Evolutionary conservation across 2,329 filamentous ascomycete genomes (phyloP).

Genomic region (Pseudocercospora vitis): DNA sequence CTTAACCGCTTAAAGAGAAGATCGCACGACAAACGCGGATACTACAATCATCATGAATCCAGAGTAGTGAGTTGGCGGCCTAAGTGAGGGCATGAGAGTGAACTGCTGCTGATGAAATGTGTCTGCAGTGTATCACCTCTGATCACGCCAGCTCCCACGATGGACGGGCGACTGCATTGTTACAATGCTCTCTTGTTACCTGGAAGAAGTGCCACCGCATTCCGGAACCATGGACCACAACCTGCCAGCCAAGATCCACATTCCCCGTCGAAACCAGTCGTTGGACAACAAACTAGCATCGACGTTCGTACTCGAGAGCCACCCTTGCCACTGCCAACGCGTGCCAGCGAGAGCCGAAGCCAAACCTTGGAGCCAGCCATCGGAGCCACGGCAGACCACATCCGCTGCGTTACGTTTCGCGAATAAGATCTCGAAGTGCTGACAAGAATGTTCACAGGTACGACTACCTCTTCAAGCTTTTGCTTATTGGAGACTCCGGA

Average conservation of each 20-base stretch:
- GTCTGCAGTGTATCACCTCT: conserved; percentile 8
- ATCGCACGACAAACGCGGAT: conserved; percentile 2
- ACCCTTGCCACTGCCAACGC: too few species aligned
- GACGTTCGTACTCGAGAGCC: too few species aligned
- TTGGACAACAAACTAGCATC: background rate
- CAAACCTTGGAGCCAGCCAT: too few species aligned
- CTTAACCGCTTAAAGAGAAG: conserved; percentile 5
- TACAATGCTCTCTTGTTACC: background rate
- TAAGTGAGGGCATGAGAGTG: conserved; percentile 10
- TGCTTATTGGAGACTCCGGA: conserved; percentile 99
- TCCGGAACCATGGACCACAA: background rate
- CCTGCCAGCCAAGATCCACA: background rate
- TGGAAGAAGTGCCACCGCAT: background rate
- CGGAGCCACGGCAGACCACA: too few species aligned
- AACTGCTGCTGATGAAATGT: conserved; percentile 16
- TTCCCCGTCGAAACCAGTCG: too few species aligned
- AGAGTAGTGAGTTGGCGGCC: conserved; percentile 70
- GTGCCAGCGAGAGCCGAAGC: too few species aligned
- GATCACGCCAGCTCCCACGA: background rate
- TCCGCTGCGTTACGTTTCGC: too few species aligned
- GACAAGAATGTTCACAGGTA: conserved; percentile 64
- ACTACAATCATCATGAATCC: conserved; percentile 68
- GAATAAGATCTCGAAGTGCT: too few species aligned
- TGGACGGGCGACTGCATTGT: background rate
- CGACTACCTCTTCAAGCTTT: conserved; percentile 99